Percentiles rank a stretch among this genome's conserved stretches.
Conservation (phyloP, 2,329 filamentous ascomycete genomes). For the Sphaerostilbella broomeana region DNA sequence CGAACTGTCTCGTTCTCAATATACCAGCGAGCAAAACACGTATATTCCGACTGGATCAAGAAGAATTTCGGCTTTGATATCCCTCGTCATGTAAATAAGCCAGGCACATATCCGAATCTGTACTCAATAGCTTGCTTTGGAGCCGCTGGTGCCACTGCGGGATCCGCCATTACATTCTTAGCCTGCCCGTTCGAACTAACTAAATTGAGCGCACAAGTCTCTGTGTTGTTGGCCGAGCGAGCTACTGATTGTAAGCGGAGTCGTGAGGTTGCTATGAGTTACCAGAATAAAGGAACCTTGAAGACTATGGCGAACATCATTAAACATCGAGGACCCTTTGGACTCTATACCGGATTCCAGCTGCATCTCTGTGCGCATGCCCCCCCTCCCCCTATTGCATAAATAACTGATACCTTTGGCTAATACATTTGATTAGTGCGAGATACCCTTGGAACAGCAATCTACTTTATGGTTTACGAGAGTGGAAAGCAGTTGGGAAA, state of each 20-base stretch:
- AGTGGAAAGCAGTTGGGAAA: constrained; percentile 76
- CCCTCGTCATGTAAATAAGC: constrained; percentile 63
- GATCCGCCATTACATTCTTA: constrained; percentile 71
- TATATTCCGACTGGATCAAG: constrained; percentile 64
- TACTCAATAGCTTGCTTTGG: constrained; percentile 72
- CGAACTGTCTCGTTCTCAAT: constrained; percentile 74
- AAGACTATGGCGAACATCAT: constrained; percentile 72
- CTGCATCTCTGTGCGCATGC: constrained; percentile 65
- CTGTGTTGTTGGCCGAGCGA: constrained; percentile 61
- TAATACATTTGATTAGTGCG: constrained; percentile 49
- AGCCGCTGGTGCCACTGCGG: constrained; percentile 69
- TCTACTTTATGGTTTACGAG: constrained; percentile 88
- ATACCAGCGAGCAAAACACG: constrained; percentile 71
- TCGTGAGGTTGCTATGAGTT: constrained; percentile 58
- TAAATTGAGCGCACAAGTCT: constrained; percentile 83
- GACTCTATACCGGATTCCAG: constrained; percentile 74
- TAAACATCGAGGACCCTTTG: constrained; percentile 63
- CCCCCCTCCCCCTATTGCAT: not conserved
- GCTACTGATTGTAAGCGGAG: constrained; percentile 36
- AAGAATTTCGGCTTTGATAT: constrained; percentile 62
- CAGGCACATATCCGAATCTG: constrained; percentile 63
- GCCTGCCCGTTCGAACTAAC: constrained; percentile 85
- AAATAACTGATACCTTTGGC: not conserved
- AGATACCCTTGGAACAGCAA: constrained; percentile 74
- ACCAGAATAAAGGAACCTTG: constrained; percentile 71